Evolutionary conservation across 352 stramenopile genomes (phyloP).

Genomic region (Pythium aphanidermatum): DNA sequence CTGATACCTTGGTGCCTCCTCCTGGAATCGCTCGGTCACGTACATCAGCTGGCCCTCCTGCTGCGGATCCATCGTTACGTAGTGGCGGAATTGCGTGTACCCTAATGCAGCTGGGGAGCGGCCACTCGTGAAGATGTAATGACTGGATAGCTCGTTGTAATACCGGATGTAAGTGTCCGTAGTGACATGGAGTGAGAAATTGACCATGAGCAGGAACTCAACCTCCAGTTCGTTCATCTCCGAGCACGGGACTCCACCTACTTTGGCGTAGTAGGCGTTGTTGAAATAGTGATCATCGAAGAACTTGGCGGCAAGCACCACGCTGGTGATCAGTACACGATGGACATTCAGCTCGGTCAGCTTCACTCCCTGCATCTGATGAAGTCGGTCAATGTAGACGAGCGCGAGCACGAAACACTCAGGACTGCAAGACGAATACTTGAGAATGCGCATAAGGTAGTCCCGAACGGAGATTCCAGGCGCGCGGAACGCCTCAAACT

Average conservation of each 20-base stretch:
- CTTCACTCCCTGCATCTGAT: conserved; percentile 95
- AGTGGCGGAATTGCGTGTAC: conserved; percentile 56
- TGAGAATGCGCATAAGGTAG: conserved; percentile 92
- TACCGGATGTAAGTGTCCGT: conserved; percentile 88
- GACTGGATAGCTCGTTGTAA: conserved; percentile 86
- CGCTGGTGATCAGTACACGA: conserved; percentile 95
- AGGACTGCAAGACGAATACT: conserved; percentile 97
- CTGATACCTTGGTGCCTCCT: conserved; percentile 20
- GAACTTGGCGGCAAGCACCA: conserved; percentile 98
- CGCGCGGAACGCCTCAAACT: conserved; percentile 82
- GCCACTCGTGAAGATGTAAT: conserved; percentile 76
- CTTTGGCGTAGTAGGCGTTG: conserved; percentile 99
- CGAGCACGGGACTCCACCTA: conserved; percentile 87
- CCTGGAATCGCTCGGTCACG: conserved; percentile 36
- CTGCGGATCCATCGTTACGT: conserved; percentile 53
- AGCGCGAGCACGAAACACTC: conserved; percentile 98
- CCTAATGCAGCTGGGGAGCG: conserved; percentile 31
- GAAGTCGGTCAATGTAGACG: conserved; percentile 99
- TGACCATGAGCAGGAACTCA: conserved; percentile 97
- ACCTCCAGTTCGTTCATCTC: conserved; percentile 98
- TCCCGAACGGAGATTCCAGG: conserved; percentile 78
- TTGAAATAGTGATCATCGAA: conserved; percentile 99
- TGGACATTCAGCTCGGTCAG: conserved; percentile 98
- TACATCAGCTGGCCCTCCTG: conserved; percentile 72
- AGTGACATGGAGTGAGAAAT: conserved; percentile 97